Percentiles rank a stretch among this genome's conserved stretches.
Conservation (phyloP, 2,329 filamentous ascomycete genomes). For the Cladosporium sp. region DNA sequence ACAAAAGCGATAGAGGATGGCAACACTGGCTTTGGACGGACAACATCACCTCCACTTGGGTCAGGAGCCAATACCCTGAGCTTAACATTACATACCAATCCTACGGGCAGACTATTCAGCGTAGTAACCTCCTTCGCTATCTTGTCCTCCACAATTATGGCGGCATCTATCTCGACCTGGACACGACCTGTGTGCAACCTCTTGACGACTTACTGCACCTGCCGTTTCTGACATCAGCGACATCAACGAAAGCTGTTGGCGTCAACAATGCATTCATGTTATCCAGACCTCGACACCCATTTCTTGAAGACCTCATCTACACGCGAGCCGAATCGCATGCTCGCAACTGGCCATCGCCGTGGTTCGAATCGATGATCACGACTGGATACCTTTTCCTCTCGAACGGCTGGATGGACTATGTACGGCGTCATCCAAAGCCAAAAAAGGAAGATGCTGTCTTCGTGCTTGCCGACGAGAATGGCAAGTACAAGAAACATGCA, state of each 20-base stretch:
- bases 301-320: slow-evolving; percentile 19
- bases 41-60: slow-evolving; percentile 19
- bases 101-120: slow-evolving; percentile 27
- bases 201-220: slow-evolving; percentile 22
- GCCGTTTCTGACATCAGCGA: slow-evolving; percentile 24
- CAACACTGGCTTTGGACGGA: slow-evolving; percentile 24
- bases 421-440: slow-evolving; percentile 2
- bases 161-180: slow-evolving; percentile 28
- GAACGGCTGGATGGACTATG: slow-evolving; percentile 26
- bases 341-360: slow-evolving; percentile 25
- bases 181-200: slow-evolving; percentile 24
- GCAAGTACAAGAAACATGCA: slow-evolving; percentile 24
- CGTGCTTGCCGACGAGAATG: slow-evolving; percentile 24
- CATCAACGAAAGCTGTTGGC: slow-evolving; percentile 22
- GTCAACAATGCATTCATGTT: slow-evolving; percentile 32
- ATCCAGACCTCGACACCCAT: slow-evolving; percentile 21
- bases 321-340: slow-evolving; percentile 18
- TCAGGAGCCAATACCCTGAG: slow-evolving; percentile 22
- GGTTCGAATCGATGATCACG: slow-evolving; percentile 29
- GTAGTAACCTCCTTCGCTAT: slow-evolving; percentile 28
- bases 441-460: slow-evolving; percentile 18
- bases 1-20: slow-evolving; percentile 19
- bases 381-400: slow-evolving; percentile 30
- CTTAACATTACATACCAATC: slow-evolving; percentile 21
- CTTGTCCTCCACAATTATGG: slow-evolving; percentile 26